Percentiles rank a stretch among this genome's conserved stretches.
These are phyloP conservation scores for Boletus semigastroideus DNA, from an alignment of 1,284 basidiomycete genomes.

Conservation along the genomic window DNA sequence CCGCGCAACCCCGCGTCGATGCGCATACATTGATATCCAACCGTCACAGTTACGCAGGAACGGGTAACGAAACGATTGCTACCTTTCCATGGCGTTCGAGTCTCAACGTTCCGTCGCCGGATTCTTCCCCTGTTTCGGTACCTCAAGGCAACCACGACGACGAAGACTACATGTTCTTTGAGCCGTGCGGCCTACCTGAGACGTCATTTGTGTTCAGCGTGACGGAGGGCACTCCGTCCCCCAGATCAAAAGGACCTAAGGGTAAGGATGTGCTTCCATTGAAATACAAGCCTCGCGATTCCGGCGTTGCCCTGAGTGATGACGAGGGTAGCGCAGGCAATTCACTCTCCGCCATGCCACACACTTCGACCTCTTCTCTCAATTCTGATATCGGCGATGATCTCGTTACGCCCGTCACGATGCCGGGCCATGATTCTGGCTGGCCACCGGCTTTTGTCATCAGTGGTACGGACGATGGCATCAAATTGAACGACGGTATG, in stretches of 20 bases:
- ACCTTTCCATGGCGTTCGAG: constrained; percentile 47
- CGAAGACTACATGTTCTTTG: constrained; percentile 64
- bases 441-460: constrained; percentile 59
- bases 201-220: constrained; percentile 58
- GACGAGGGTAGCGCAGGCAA: constrained; percentile 48
- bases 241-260: constrained; percentile 43
- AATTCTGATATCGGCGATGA: constrained; percentile 56
- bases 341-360: constrained; percentile 46
- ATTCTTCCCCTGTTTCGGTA: constrained; percentile 45
- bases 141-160: constrained; percentile 32
- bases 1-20: constrained; percentile 4
- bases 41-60: constrained; percentile 62
- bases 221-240: constrained; percentile 57
- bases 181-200: constrained; percentile 37
- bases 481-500: constrained; percentile 32
- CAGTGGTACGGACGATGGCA: constrained; percentile 40
- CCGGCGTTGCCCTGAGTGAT: constrained; percentile 59
- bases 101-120: constrained; percentile 42
- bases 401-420: constrained; percentile 64
- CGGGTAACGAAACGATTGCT: constrained; percentile 19
- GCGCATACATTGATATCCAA: constrained; percentile 39
- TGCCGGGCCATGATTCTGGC: constrained; percentile 51
- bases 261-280: constrained; percentile 46
- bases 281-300: constrained; percentile 73
- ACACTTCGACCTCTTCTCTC: constrained; percentile 55